Percentiles rank a stretch among this genome's conserved stretches.
These are phyloP conservation scores for Kazachstania psychrophila DNA, from an alignment of 805 yeast genomes.

Conservation along the genomic window DNA sequence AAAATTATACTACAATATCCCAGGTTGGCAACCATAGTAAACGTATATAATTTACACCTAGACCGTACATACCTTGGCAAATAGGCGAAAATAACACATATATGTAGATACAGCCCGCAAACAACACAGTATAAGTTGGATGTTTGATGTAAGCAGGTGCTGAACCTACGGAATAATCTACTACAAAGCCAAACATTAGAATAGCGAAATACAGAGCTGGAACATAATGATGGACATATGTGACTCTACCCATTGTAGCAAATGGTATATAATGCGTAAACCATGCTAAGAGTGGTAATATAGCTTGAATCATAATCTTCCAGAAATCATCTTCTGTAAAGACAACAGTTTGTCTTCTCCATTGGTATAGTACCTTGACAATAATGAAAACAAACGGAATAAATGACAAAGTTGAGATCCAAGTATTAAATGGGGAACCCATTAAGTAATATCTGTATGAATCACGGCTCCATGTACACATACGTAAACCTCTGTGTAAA, in stretches of 20 bases:
- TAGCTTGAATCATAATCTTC: slow-evolving; percentile 50
- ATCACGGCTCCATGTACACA: slow-evolving; percentile 64
- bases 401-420: slow-evolving; percentile 59
- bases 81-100: slow-evolving; percentile 59
- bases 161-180: slow-evolving; percentile 22
- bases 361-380: slow-evolving; percentile 34
- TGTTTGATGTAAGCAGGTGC: slow-evolving; percentile 19
- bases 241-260: slow-evolving; percentile 89
- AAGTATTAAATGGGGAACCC: slow-evolving; percentile 72
- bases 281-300: slow-evolving; percentile 88
- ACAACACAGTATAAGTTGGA: slow-evolving; percentile 37
- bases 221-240: slow-evolving; percentile 91
- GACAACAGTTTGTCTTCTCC: slow-evolving; percentile 62
- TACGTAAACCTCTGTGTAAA: slow-evolving; percentile 63
- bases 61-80: slow-evolving; percentile 72
- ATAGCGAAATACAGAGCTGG: slow-evolving; percentile 95
- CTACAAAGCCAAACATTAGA: slow-evolving; percentile 41
- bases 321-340: slow-evolving; percentile 36
- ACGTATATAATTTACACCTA: slow-evolving; percentile 37
- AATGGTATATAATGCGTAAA: slow-evolving; percentile 81
- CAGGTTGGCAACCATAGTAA: slow-evolving; percentile 49
- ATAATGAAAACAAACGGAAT: slow-evolving; percentile 39
- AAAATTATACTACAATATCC: slow-evolving; percentile 33
- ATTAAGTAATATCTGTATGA: slow-evolving; percentile 54
- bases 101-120: slow-evolving; percentile 40